These are phyloP conservation scores for Fennellomyces sp. DNA, from an alignment of 371 early-diverging fungal genomes.

Conservation along the genomic window DNA sequence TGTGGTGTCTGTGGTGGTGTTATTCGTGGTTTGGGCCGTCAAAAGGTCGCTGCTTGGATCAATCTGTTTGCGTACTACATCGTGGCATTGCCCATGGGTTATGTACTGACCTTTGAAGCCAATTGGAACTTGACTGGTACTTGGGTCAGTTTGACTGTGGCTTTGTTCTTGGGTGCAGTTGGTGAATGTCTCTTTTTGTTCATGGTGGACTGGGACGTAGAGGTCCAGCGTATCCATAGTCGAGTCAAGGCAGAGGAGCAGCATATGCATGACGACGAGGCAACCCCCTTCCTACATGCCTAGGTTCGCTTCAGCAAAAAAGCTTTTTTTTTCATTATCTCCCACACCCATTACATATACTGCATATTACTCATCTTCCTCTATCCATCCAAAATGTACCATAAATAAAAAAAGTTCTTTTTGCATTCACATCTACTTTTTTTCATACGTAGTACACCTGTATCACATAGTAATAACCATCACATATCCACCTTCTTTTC, in stretches of 20 bases:
- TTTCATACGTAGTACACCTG: no score
- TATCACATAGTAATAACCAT: no score
- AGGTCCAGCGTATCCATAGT: conserved; percentile 42
- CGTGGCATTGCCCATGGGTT: conserved; percentile 73
- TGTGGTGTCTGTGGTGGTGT: conserved; percentile 73
- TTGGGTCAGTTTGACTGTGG: conserved; percentile 67
- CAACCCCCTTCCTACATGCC: conserved; percentile 1
- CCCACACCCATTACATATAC: no score
- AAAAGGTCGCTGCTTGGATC: conserved; percentile 70
- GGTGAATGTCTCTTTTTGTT: conserved; percentile 45
- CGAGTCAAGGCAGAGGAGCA: conserved; percentile 31
- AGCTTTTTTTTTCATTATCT: conserved; percentile 1
- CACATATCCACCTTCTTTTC: no score
- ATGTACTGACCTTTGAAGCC: conserved; percentile 59
- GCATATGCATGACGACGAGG: conserved; percentile 11
- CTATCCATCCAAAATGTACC: no score
- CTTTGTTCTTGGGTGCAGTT: conserved; percentile 52
- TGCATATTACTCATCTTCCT: no score
- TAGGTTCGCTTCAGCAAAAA: no score
- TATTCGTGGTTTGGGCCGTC: conserved; percentile 74
- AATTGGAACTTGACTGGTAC: conserved; percentile 65
- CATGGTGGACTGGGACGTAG: conserved; percentile 50
- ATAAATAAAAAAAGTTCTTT: no score
- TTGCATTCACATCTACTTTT: no score
- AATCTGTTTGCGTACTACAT: conserved; percentile 71